phyloP scores from a whole-genome alignment of 129 eudicot species.

The Artemisia tridentata region DNA sequence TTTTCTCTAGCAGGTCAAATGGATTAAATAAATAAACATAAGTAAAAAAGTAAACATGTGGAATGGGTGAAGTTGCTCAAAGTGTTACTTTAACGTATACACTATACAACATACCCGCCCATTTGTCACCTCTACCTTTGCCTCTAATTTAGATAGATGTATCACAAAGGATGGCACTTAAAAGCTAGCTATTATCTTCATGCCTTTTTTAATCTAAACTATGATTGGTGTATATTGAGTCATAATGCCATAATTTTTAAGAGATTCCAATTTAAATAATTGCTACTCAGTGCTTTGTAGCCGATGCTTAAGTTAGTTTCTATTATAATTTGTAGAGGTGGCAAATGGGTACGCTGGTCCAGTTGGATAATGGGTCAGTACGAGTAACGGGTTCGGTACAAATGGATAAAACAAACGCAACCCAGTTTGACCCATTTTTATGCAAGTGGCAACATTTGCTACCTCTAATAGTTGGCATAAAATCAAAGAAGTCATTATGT shows the following conservation, averaged over 20 bases:
- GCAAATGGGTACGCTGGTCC: too few species aligned
- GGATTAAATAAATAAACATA: too few species aligned
- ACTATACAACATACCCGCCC: too few species aligned
- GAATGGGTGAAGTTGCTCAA: too few species aligned
- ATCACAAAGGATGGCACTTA: neutral
- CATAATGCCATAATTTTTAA: neutral
- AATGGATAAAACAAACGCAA: too few species aligned
- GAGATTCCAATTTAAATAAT: neutral
- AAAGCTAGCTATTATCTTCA: neutral
- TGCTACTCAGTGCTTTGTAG: neutral
- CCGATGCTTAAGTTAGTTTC: neutral
- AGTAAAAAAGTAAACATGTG: too few species aligned
- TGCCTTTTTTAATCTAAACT: neutral
- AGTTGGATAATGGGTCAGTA: too few species aligned
- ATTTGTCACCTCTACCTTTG: too few species aligned
- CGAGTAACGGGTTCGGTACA: too few species aligned
- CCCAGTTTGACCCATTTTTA: too few species aligned
- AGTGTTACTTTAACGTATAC: too few species aligned
- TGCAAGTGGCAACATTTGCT: too few species aligned
- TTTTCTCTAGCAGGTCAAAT: neutral
- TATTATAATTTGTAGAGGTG: neutral
- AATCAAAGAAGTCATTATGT: neutral
- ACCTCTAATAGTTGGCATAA: neutral
- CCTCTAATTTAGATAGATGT: neutral
- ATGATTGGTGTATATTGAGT: neutral